Base-by-base conservation (phyloP, 2,329 filamentous ascomycete genomes). In the Didymosphaeria variabile region DNA sequence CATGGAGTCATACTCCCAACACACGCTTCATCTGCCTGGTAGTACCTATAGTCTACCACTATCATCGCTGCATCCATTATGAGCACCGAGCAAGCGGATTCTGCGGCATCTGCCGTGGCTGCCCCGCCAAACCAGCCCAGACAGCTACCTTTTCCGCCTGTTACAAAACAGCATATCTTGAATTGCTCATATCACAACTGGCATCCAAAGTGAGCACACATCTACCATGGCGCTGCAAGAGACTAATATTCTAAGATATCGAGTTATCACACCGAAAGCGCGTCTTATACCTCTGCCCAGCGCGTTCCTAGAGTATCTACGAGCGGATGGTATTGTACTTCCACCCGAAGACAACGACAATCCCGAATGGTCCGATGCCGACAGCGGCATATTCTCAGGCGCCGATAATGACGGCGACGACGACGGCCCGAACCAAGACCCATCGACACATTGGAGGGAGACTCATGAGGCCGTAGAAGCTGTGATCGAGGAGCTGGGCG, bases 161-260 rank as follows among this genome's bases (percentile, higher is more conserved):
- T 97, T 59, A 93, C 89, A 34, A 91, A 90, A 74, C 87, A 90
- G 50, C 94, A 99, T 73, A 96, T 99, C 63, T 83, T 97, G 57
- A 91, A 97, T 79, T 99, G 94, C 80, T 96, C 95, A 45, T 97
- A 96, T 79, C 91, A 97, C 76, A 87, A 86, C 62, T 99, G 95
- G 95, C 92, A 97, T 72, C 88, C 91, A 51, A 90, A 87, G 85
- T 92, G 81, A 50, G 60, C 36, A 29, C 53, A 7, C 52, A 34
- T 15, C 19, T 42, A 29, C 12, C 7, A 12, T 12, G 23, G 3
- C 9, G 13, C 4, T 8, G 4, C 9, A 19, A 2, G 42, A 23
- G 2, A 45, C 42, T 45, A 13, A 45, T 8, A 34, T 36, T 19
- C 38, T 26, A 55, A 92, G 88, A 78, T 97, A 96, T 76, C 90